These are phyloP conservation scores for Colletotrichum simmondsii DNA, from an alignment of 2,329 filamentous ascomycete genomes.

Conservation along the genomic window DNA sequence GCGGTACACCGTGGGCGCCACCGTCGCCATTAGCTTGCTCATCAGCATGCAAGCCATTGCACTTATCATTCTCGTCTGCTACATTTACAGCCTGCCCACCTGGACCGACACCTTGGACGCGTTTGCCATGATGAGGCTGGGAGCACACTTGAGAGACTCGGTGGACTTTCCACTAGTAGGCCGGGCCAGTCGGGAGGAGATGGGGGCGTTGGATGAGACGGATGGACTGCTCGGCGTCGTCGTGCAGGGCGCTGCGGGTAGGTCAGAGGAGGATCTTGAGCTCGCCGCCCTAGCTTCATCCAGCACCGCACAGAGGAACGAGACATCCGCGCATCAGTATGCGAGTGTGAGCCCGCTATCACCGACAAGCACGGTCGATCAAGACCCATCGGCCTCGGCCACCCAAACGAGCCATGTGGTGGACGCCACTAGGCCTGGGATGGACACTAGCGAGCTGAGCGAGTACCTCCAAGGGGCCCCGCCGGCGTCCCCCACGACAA, in stretches of 20 bases:
- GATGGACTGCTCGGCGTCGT: constrained; percentile 13
- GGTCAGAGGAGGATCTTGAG: constrained; percentile 17
- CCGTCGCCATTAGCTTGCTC: constrained; percentile 17
- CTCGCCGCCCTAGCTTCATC: constrained; percentile 7
- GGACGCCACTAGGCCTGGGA: constrained; percentile 5
- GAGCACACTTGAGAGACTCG: constrained; percentile 3
- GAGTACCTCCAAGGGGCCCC: constrained; percentile 23
- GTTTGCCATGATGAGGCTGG: constrained; percentile 30
- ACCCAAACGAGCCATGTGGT: neutral
- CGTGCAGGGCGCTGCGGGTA: neutral
- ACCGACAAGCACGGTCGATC: constrained; percentile 9
- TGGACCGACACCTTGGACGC: constrained; percentile 32
- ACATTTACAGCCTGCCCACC: constrained; percentile 32
- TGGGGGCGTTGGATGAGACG: constrained; percentile 10
- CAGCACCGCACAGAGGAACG: neutral
- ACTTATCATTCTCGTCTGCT: constrained; percentile 21
- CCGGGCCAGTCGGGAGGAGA: neutral
- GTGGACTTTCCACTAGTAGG: constrained; percentile 5
- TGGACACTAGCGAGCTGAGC: constrained; percentile 24
- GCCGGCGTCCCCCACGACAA: neutral
- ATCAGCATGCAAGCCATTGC: constrained; percentile 25
- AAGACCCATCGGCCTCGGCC: neutral
- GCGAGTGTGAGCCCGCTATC: constrained; percentile 19
- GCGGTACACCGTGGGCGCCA: constrained; percentile 1
- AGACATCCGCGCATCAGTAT: constrained; percentile 17